Conservation (phyloP, 139 green algal species). For the Micractinium sp. region DNA sequence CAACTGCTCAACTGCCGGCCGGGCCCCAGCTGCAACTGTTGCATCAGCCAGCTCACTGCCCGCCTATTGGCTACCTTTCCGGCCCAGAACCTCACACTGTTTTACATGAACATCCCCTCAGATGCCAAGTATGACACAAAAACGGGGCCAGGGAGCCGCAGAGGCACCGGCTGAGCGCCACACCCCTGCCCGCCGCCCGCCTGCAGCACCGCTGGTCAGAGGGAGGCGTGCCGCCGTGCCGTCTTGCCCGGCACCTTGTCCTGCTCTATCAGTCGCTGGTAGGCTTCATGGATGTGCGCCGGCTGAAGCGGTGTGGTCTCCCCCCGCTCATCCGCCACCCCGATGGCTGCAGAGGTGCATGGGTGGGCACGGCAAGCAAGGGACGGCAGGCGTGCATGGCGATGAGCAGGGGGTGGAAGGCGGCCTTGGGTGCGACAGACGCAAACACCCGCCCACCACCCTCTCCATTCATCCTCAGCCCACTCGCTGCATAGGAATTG, state of each 20-base stretch:
- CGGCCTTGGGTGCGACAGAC: no score
- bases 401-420: not conserved
- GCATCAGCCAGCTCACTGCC: no score
- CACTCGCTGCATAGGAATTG: not conserved
- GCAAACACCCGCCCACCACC: not conserved
- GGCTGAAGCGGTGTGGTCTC: constrained; percentile 70
- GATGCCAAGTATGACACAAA: no score
- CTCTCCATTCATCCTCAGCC: not conserved
- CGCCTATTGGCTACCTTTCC: no score
- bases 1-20: no score
- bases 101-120: no score
- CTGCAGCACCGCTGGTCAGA: not conserved
- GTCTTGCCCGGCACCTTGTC: constrained; percentile 44
- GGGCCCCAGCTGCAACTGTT: no score
- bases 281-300: constrained; percentile 65
- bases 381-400: no score
- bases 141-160: no score
- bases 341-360: constrained; percentile 53
- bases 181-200: no score
- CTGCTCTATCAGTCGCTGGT: constrained; percentile 58
- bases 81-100: no score
- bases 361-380: not conserved
- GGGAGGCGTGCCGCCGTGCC: not conserved
- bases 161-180: no score
- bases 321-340: constrained; percentile 58